A percentile compares a stretch with the other conserved stretches of the same genome.
These are phyloP conservation scores for Abelmoschus esculentus DNA, from an alignment of 345 rosid species.

Conservation along the genomic window DNA sequence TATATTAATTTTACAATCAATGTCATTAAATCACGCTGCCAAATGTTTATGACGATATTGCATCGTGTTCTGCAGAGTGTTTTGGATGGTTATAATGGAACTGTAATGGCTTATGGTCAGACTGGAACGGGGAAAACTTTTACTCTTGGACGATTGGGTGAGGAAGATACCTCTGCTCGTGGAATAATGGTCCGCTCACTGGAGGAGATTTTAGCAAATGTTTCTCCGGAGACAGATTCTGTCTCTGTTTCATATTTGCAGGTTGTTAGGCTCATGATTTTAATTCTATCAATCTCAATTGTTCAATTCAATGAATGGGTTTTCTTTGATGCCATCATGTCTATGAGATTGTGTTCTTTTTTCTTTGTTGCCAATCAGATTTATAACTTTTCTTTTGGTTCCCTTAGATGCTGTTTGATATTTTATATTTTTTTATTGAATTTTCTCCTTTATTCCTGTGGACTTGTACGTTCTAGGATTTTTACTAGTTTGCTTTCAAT, in stretches of 20 bases:
- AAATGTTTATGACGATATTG: neutral
- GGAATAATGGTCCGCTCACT: slow-evolving; percentile 98
- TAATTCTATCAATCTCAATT: neutral
- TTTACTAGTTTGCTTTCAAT: neutral
- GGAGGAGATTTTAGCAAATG: slow-evolving; percentile 79
- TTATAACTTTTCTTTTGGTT: neutral
- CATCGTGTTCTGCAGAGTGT: slow-evolving; percentile 53
- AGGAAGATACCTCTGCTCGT: slow-evolving; percentile 87
- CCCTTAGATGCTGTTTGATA: neutral
- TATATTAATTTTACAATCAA: neutral
- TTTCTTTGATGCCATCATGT: neutral
- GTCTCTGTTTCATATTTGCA: slow-evolving; percentile 82
- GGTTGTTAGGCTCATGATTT: slow-evolving; percentile 33
- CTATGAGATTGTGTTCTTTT: neutral
- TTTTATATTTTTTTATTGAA: neutral
- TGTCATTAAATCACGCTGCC: neutral
- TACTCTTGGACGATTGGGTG: slow-evolving; percentile 87
- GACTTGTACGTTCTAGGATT: neutral
- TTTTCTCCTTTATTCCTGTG: neutral
- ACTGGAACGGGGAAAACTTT: slow-evolving; percentile 98
- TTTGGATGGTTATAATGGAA: slow-evolving; percentile 95
- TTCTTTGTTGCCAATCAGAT: no score
- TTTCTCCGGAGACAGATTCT: slow-evolving; percentile 67
- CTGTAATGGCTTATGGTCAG: slow-evolving; percentile 99
- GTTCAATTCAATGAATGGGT: neutral